Conservation (phyloP, 306 rosid genomes). For the Cucumis hystrix region DNA sequence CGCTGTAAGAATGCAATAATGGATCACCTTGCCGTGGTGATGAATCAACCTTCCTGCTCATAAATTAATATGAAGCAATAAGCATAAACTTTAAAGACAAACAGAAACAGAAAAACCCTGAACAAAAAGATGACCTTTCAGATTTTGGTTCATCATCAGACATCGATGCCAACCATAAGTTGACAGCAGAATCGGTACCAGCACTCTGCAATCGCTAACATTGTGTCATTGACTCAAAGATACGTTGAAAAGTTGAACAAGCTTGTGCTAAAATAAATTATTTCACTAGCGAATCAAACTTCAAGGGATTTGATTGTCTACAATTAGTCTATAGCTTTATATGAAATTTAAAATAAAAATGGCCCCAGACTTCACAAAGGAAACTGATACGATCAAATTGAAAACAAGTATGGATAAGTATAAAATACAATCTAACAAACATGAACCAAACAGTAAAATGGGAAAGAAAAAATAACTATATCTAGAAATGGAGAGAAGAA, state of each 20-base stretch:
- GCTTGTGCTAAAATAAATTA: background rate
- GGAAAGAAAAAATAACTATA: background rate
- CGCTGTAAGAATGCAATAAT: conserved; percentile 66
- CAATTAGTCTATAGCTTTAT: background rate
- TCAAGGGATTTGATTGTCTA: background rate
- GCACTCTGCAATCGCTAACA: conserved; percentile 58
- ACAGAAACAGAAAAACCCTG: background rate
- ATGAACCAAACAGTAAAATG: background rate
- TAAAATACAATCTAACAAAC: background rate
- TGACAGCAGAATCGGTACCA: conserved; percentile 85
- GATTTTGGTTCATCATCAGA: conserved; percentile 31
- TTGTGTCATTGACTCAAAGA: conserved; percentile 5
- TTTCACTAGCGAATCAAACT: background rate
- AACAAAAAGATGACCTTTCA: conserved; percentile 45
- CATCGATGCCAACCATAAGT: conserved; percentile 67
- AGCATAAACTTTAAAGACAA: background rate
- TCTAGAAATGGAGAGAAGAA: conserved; percentile 17
- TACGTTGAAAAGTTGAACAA: background rate
- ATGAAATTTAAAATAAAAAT: background rate
- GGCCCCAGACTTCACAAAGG: background rate
- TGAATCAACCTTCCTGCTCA: conserved; percentile 48
- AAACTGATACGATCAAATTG: background rate
- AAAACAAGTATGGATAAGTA: background rate
- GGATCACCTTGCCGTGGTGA: conserved; percentile 42
- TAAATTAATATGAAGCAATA: background rate